Conservation (phyloP, 208 protist genomes). For the Acanthamoeba sp. region DNA sequence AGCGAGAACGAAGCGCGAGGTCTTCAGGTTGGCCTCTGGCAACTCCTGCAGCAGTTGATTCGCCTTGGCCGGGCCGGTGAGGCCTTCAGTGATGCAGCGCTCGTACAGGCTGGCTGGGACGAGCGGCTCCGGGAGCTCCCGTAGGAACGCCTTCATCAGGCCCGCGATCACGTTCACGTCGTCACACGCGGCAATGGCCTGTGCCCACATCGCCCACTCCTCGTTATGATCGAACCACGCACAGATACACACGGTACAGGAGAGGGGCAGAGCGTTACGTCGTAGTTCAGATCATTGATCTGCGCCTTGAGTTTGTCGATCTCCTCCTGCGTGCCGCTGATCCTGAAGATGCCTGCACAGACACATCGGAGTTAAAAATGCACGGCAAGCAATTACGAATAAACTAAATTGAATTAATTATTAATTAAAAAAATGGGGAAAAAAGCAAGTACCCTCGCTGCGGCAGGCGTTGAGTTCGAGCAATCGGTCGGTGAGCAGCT, state of each 20-base stretch:
- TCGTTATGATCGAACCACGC: background rate
- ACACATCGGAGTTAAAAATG: background rate
- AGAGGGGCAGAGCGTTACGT: background rate
- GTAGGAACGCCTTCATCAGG: constrained; percentile 47
- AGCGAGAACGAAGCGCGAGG: background rate
- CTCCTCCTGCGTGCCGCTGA: constrained; percentile 66
- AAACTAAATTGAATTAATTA: too few species aligned
- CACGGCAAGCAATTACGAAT: too few species aligned
- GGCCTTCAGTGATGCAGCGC: constrained; percentile 55
- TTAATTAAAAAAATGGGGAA: too few species aligned
- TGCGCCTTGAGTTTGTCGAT: constrained; percentile 48
- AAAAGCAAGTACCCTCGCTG: background rate
- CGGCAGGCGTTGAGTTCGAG: constrained; percentile 5
- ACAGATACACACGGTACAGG: too few species aligned
- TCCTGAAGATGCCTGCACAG: constrained; percentile 25
- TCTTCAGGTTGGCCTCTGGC: constrained; percentile 27
- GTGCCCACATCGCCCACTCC: background rate
- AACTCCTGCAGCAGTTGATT: constrained; percentile 50
- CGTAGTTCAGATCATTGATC: constrained; percentile 62
- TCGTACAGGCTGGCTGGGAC: constrained; percentile 9
- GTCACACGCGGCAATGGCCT: background rate
- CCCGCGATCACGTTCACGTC: constrained; percentile 58
- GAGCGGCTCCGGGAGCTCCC: constrained; percentile 47
- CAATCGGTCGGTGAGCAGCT: constrained; percentile 16
- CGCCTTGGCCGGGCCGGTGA: constrained; percentile 13